Base-by-base conservation (phyloP, 306 rosid genomes). In the Sphenostylis stenocarpa region DNA sequence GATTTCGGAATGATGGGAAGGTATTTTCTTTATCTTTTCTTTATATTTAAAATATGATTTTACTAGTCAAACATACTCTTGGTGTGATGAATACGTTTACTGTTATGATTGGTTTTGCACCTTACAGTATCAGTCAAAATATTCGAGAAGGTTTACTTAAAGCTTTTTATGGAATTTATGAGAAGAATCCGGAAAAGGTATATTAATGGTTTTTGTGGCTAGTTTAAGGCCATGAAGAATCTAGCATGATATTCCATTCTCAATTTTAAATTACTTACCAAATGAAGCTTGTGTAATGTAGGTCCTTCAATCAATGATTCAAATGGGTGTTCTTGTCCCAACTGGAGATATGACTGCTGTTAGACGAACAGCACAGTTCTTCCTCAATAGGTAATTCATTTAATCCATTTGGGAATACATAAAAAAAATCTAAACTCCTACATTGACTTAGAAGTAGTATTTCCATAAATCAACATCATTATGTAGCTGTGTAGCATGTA, bases 1-100 rank as follows among this genome's bases (percentile, higher is more conserved):
- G 99, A 96, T 84, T 96, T 96, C 87, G 99, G 99, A 79, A 96
- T 96, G 99, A 96, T 96, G 98, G 99, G 99, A 77, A 95, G 99
- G 99, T 92, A 85, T 41, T 61, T 75, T 73, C 64, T 74, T 20
- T 66, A 53, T 66, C 69, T 77, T 72, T 6, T 81, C 28, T 83
- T 65, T 67, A 68, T 52, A 70, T 53, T 57, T 45, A 44, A 26
- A 39, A 43, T 51, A 55, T 36, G 53, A 23, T 47, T 38, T 24
- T 39, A 45, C 68, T 23, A 57, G 26, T 56, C 55, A 51, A 45
- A 16, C 62, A 71, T 60, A 29, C 56, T 36, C 48, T 80, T 81
- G 66, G 58, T 67, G 52, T 55, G 38, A 62, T 64, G 26, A 52
- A 68, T 72, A 62, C 64, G 67, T 81, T 51, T 53, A n/a, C 82